Percentiles rank a stretch among this genome's conserved stretches.
Conservation (phyloP, 1,139 yeast species). For the Geotrichum bryndzae region DNA sequence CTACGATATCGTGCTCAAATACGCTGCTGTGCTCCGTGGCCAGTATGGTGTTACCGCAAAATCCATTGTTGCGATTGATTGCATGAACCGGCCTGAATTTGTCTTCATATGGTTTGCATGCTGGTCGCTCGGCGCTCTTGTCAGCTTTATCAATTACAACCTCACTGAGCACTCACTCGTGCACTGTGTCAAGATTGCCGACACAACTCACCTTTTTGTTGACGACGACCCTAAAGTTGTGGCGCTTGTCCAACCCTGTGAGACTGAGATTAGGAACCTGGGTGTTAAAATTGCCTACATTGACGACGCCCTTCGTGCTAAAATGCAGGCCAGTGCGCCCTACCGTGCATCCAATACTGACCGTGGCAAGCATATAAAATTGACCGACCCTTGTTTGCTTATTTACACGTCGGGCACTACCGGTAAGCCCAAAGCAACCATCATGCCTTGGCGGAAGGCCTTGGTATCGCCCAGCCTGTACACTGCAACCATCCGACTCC, state of each 20-base stretch:
- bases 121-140: conserved; percentile 89
- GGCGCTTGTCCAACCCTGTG: conserved; percentile 50
- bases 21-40: conserved; percentile 57
- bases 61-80: conserved; percentile 71
- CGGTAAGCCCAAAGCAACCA: conserved; percentile 91
- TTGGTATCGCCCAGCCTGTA: conserved; percentile 62
- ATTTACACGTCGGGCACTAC: conserved; percentile 95
- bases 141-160: conserved; percentile 83
- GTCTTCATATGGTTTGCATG: conserved; percentile 75
- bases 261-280: conserved; percentile 40
- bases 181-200: conserved; percentile 71
- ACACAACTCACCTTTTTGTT: conserved; percentile 59
- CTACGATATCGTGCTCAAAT: conserved; percentile 56
- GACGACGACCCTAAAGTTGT: conserved; percentile 58
- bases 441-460: conserved; percentile 86
- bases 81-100: conserved; percentile 79
- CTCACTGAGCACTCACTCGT: conserved; percentile 65
- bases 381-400: conserved; percentile 53
- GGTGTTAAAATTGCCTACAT: conserved; percentile 46
- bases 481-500: conserved; percentile 62
- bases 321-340: conserved; percentile 38
- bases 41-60: conserved; percentile 61
- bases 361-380: conserved; percentile 26
- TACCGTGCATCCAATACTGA: conserved; percentile 40
- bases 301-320: conserved; percentile 43